Evolutionary conservation across 768 basidiomycete species (phyloP).

Genomic region (Ephemerocybe angulata): DNA sequence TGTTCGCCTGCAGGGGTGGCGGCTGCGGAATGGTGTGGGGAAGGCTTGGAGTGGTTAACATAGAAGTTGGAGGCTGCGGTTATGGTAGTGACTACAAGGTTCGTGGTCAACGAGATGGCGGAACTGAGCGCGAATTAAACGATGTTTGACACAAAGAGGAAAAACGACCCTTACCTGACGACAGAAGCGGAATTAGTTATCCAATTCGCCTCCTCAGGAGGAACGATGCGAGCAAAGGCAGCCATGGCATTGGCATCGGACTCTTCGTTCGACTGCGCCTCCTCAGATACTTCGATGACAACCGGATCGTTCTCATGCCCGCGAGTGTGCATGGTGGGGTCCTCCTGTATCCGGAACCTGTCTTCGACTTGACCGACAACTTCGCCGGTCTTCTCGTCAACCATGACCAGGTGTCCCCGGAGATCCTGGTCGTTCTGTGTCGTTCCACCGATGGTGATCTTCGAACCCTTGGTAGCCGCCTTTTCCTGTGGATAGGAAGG

Average conservation of each 20-base stretch:
- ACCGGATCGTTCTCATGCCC: constrained; percentile 62
- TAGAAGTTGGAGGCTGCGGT: constrained; percentile 59
- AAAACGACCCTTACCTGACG: constrained; percentile 47
- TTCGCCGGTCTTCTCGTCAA: constrained; percentile 70
- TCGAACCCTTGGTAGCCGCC: not conserved
- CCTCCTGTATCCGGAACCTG: constrained; percentile 53
- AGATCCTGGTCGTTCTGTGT: constrained; percentile 32
- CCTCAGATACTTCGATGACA: constrained; percentile 65
- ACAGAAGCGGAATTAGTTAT: constrained; percentile 58
- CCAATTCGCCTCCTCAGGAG: constrained; percentile 68
- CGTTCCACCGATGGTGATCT: constrained; percentile 14
- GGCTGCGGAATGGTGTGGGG: constrained; percentile 35
- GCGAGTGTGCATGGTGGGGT: constrained; percentile 45
- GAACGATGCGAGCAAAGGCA: constrained; percentile 58
- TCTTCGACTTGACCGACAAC: constrained; percentile 68
- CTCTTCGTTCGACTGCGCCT: constrained; percentile 27
- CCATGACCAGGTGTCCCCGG: constrained; percentile 61
- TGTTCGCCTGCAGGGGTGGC: constrained; percentile 12
- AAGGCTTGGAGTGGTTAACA: constrained; percentile 53
- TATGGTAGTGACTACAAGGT: constrained; percentile 58
- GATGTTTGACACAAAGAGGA: not conserved
- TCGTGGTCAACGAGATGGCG: constrained; percentile 65
- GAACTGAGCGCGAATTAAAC: constrained; percentile 37
- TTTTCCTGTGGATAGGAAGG: constrained; percentile 1
- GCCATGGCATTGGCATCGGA: constrained; percentile 42